A percentile compares a stretch with the other conserved stretches of the same genome.
phyloP scores from a whole-genome alignment of 352 stramenopile genomes.

The Pythium dissotocum region DNA sequence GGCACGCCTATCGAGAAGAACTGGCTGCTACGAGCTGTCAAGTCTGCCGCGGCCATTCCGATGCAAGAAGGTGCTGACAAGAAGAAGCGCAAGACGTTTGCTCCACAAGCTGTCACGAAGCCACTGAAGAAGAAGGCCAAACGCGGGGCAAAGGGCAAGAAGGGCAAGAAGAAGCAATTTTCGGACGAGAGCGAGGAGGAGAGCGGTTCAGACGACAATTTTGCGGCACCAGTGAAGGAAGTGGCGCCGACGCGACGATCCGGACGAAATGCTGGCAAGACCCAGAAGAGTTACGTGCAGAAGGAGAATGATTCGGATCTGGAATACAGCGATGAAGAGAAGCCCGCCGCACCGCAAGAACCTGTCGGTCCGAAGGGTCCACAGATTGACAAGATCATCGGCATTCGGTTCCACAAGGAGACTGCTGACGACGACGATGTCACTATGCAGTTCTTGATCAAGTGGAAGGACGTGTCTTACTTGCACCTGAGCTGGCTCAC shows the following conservation, averaged over 20 bases:
- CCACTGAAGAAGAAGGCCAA: constrained; percentile 73
- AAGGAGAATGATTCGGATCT: constrained; percentile 72
- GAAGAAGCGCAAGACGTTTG: constrained; percentile 81
- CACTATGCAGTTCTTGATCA: constrained; percentile 97
- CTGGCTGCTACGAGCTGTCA: constrained; percentile 66
- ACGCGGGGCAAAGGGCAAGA: constrained; percentile 44
- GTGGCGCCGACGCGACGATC: constrained; percentile 62
- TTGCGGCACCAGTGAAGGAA: constrained; percentile 38
- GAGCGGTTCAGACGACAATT: constrained; percentile 64
- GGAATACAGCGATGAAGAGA: constrained; percentile 74
- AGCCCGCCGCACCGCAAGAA: constrained; percentile 36
- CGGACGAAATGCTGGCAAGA: constrained; percentile 80
- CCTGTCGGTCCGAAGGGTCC: constrained; percentile 60
- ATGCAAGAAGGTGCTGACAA: constrained; percentile 57
- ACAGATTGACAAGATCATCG: constrained; percentile 94
- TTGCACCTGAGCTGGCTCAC: constrained; percentile 98
- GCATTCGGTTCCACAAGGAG: constrained; percentile 78
- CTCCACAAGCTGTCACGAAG: constrained; percentile 52
- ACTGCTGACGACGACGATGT: constrained; percentile 47
- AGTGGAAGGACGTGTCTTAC: constrained; percentile 98
- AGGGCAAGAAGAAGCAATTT: constrained; percentile 67
- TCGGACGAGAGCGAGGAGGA: constrained; percentile 84
- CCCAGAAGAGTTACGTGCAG: constrained; percentile 86
- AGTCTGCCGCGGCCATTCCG: constrained; percentile 59
- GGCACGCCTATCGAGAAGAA: constrained; percentile 78